Percentiles rank a stretch among this genome's conserved stretches.
These are phyloP conservation scores for Scedosporium minutisporum DNA, from an alignment of 2,329 filamentous ascomycete genomes.

Conservation along the genomic window DNA sequence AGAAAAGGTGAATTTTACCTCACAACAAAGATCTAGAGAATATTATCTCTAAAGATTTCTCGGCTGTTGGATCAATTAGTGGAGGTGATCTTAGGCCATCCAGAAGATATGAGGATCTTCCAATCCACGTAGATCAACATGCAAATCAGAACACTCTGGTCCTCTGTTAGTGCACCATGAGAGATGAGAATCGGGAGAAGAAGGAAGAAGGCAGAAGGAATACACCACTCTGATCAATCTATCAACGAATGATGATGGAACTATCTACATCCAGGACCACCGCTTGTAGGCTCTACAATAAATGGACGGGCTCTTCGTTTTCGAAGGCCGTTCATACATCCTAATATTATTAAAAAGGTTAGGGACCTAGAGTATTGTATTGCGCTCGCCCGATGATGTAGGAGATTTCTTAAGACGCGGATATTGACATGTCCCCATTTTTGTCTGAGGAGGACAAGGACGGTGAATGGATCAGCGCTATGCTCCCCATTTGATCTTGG, in stretches of 20 bases:
- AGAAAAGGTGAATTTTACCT: not conserved
- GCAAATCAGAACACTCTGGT: not conserved
- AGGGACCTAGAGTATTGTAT: not conserved
- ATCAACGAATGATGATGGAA: not conserved
- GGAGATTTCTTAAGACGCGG: not conserved
- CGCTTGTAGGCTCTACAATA: not conserved
- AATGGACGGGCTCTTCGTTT: not conserved
- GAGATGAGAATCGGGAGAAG: too few species aligned
- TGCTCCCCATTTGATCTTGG: not conserved
- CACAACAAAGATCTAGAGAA: not conserved
- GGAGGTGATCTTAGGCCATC: not conserved
- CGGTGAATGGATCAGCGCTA: not conserved
- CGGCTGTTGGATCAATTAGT: not conserved
- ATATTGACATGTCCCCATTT: not conserved
- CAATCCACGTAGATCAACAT: not conserved
- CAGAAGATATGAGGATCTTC: not conserved
- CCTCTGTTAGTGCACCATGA: not conserved
- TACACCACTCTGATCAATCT: not conserved
- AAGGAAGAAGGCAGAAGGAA: not conserved
- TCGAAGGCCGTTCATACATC: not conserved
- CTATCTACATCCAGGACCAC: not conserved
- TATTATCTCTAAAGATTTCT: not conserved
- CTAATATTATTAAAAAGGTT: not conserved
- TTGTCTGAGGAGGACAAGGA: not conserved
- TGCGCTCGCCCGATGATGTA: not conserved